Evolutionary conservation across 73 alveolate genomes (phyloP).

Genomic region (Durusdinium trenchii): DNA sequence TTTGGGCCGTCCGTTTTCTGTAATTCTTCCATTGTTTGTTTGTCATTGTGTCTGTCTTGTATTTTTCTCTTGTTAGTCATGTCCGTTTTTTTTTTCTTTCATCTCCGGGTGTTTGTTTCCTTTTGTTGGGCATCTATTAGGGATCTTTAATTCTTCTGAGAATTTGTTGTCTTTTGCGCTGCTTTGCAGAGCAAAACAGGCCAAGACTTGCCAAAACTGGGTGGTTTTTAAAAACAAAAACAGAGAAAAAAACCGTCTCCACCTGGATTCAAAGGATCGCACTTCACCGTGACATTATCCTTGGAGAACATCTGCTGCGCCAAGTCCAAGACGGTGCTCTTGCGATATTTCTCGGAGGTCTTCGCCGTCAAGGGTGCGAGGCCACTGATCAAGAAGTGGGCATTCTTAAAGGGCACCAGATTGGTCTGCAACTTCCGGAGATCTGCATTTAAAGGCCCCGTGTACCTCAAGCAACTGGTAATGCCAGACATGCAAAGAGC

Average conservation of each 20-base stretch:
- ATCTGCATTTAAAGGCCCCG: conserved; percentile 88
- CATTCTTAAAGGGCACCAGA: conserved; percentile 92
- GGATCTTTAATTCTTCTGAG: too few relatives aligned
- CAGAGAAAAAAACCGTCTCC: not conserved
- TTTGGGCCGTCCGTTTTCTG: too few relatives aligned
- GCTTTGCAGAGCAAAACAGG: too few relatives aligned
- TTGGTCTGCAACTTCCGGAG: conserved; percentile 87
- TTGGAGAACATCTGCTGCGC: conserved; percentile 94
- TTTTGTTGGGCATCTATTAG: too few relatives aligned
- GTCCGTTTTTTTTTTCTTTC: too few relatives aligned
- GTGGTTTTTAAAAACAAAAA: not conserved
- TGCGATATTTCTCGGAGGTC: conserved; percentile 41
- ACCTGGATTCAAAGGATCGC: conserved; percentile 90
- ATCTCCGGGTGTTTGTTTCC: too few relatives aligned
- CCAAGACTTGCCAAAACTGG: not conserved
- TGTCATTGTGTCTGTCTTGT: too few relatives aligned
- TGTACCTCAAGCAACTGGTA: conserved; percentile 60
- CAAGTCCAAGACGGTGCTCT: conserved; percentile 47
- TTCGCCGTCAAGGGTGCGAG: conserved; percentile 76
- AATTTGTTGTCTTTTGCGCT: too few relatives aligned
- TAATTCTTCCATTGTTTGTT: too few relatives aligned
- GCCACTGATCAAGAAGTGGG: conserved; percentile 86
- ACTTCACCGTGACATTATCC: conserved; percentile 91
- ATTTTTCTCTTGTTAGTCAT: too few relatives aligned
- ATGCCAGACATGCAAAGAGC: conserved; percentile 70